These are phyloP conservation scores for Fonsecaea pedrosoi DNA, from an alignment of 2,329 filamentous ascomycete species.

Conservation along the genomic window DNA sequence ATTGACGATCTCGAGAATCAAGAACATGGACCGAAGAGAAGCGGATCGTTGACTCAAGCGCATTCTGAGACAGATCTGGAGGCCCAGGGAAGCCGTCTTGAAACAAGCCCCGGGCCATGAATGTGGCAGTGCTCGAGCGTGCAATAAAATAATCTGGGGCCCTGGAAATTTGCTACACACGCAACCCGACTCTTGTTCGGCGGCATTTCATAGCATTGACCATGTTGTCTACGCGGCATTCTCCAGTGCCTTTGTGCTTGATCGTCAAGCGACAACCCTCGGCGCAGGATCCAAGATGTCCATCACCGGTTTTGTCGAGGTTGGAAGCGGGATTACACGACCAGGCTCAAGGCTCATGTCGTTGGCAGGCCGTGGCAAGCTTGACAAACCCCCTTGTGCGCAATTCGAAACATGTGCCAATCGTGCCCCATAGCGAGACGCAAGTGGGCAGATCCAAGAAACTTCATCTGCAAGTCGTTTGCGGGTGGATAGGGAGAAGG, in stretches of 20 bases:
- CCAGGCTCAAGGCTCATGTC: not conserved
- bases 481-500: not conserved
- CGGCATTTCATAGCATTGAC: not conserved
- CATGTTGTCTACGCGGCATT: not conserved
- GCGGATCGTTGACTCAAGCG: not conserved
- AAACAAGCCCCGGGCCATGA: conserved; percentile 25
- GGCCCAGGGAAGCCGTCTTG: conserved; percentile 6
- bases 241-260: not conserved
- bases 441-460: conserved; percentile 17
- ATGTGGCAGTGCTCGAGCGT: conserved; percentile 26
- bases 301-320: not conserved
- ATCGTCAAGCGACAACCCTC: not conserved
- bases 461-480: conserved; percentile 13
- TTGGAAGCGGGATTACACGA: conserved; percentile 22
- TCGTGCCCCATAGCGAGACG: conserved; percentile 19
- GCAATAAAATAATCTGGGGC: not conserved
- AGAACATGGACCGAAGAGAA: conserved; percentile 4
- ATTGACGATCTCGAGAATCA: conserved; percentile 1
- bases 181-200: not conserved
- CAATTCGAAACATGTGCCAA: conserved; percentile 36
- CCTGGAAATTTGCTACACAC: conserved; percentile 23
- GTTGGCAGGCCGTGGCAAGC: conserved; percentile 13
- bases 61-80: conserved; percentile 19
- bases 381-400: conserved; percentile 11
- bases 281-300: not conserved